Percentiles rank a stretch among this genome's conserved stretches.
These are phyloP conservation scores for Carnegiea gigantea DNA, from an alignment of 179 eudicot species.

Conservation along the genomic window DNA sequence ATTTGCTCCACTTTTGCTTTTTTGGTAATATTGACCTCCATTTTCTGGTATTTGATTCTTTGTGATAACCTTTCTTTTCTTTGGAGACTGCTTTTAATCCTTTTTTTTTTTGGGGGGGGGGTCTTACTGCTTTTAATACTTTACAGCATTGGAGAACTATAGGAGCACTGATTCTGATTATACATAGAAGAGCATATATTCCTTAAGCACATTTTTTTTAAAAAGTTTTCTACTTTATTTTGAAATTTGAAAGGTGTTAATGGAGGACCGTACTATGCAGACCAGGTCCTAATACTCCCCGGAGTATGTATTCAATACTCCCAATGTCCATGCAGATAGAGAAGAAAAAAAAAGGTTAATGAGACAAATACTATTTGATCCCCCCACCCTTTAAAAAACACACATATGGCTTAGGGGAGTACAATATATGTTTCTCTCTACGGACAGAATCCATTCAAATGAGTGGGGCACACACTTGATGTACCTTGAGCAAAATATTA, in stretches of 20 bases:
- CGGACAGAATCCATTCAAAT: neutral
- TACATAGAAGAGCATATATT: constrained; percentile 18
- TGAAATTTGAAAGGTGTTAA: neutral
- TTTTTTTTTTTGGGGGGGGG: neutral
- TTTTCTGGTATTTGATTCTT: constrained; percentile 38
- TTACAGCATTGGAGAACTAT: constrained; percentile 21
- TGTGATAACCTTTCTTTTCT: constrained; percentile 26
- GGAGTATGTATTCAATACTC: too few relatives aligned
- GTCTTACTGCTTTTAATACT: constrained; percentile 20
- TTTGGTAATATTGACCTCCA: constrained; percentile 24
- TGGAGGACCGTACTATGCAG: too few relatives aligned
- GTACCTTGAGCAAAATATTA: neutral
- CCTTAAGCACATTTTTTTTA: constrained; percentile 13
- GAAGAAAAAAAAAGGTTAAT: too few relatives aligned
- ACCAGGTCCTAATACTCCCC: too few relatives aligned
- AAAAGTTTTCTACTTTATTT: neutral
- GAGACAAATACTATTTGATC: too few relatives aligned
- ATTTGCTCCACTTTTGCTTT: constrained; percentile 23
- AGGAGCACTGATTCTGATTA: constrained; percentile 15
- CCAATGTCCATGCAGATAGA: too few relatives aligned
- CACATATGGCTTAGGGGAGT: neutral
- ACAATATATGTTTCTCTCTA: neutral
- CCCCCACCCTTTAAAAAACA: too few relatives aligned
- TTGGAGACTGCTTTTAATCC: constrained; percentile 23
- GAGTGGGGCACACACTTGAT: neutral